Conservation (phyloP, 2,329 filamentous ascomycete species). For the Drechslera avenae region DNA sequence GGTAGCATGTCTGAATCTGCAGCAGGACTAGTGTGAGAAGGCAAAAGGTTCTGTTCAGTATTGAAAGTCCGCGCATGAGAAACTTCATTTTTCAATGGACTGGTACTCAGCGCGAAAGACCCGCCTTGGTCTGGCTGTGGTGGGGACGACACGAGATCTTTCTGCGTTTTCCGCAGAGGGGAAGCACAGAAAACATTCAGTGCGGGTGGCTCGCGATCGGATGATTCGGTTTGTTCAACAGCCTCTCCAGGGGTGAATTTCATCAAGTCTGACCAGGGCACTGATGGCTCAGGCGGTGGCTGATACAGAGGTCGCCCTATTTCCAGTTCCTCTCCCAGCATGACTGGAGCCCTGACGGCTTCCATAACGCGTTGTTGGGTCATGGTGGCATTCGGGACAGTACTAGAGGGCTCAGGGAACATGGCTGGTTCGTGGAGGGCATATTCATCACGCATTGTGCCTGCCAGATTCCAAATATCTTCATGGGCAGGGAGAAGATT, state of each 20-base stretch:
- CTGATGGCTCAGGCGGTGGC: slow-evolving; percentile 35
- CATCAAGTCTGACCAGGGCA: slow-evolving; percentile 47
- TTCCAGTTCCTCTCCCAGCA: slow-evolving; percentile 30
- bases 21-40: not conserved
- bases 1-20: not conserved
- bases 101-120: slow-evolving; percentile 12
- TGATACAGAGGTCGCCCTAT: slow-evolving; percentile 18
- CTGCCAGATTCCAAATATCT: slow-evolving; percentile 32
- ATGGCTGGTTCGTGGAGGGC: slow-evolving; percentile 48
- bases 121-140: slow-evolving; percentile 13
- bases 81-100: slow-evolving; percentile 9
- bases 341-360: slow-evolving; percentile 34
- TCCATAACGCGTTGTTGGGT: slow-evolving; percentile 50
- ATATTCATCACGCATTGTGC: slow-evolving; percentile 45
- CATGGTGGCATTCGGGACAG: slow-evolving; percentile 49
- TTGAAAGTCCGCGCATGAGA: not conserved
- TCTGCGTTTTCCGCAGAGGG: not conserved
- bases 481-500: slow-evolving; percentile 4
- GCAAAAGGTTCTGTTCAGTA: not conserved
- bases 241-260: slow-evolving; percentile 26
- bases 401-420: slow-evolving; percentile 51
- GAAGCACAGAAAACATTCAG: slow-evolving; percentile 1
- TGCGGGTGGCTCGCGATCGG: slow-evolving; percentile 5
- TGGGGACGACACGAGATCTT: not conserved
- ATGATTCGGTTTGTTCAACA: slow-evolving; percentile 16